Base-by-base conservation (phyloP, 2,329 filamentous ascomycete species). In the Chaetomiaceae sp. region DNA sequence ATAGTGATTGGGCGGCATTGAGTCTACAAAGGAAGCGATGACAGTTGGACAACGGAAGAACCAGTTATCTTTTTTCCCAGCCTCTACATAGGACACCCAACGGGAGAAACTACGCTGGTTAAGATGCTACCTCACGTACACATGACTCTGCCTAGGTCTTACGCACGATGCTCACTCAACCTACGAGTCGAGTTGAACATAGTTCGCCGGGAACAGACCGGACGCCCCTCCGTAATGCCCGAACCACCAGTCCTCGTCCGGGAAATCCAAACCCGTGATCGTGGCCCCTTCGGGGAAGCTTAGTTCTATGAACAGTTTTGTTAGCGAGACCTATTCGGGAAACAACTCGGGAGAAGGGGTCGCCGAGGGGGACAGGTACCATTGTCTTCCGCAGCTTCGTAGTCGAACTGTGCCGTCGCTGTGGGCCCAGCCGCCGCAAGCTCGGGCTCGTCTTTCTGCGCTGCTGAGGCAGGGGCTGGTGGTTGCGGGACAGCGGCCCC, bases 241-340 rank as follows among this genome's bases (percentile, higher is more conserved):
- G 64, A 92, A 87, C 94, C 94, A 99, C 94, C 94, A 99, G 67
- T 99, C 94, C 61, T 97, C 92, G 64, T 97, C 94, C 2, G 94
- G 94, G 71, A 97, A 97, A 75, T 96, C 89, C 59, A 99, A 75
- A 65, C 87, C 80, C 25, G 81, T 87, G 62, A 99, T 86, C 58
- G 77, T 90, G 34, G 88, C 92, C 27, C 87, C 86, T 65, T 99
- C 94, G 2, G 90, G 89, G 75, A 99, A 99, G 68, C 86, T 90
- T 58, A 84, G 66, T 62, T 84, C 80, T 84, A 62, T 45, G 27
- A 25, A n/a, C 1, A 11, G 83, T 65, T 66, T 82, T 75, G 62
- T 65, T 48, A 68, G 64, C 64, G 16, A 9, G 56, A 66, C 63
- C 9, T 4, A 29, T 27, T 10, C 16, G 56, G n/a, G n/a, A n/a